Evolutionary conservation across 1,284 basidiomycete genomes (phyloP).

Genomic region (Inonotus hispidus): DNA sequence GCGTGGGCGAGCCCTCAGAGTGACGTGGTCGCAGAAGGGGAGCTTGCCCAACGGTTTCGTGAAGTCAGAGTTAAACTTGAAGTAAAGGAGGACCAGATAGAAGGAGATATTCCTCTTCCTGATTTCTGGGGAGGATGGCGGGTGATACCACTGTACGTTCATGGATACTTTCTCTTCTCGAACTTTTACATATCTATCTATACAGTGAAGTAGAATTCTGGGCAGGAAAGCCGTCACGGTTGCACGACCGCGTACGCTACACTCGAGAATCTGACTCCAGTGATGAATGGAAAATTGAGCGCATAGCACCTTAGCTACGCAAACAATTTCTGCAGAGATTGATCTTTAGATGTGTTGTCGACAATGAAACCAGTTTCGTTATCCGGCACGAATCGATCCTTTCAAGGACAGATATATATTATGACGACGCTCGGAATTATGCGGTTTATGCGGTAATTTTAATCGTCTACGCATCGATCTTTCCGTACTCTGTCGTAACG

Average conservation of each 20-base stretch:
- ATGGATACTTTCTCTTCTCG: background rate
- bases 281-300: conserved; percentile 68
- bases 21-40: conserved; percentile 62
- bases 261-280: conserved; percentile 48
- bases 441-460: background rate
- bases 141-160: conserved; percentile 78
- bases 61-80: conserved; percentile 59
- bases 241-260: conserved; percentile 88
- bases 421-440: background rate
- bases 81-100: conserved; percentile 36
- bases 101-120: conserved; percentile 67
- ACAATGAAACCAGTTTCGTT: background rate
- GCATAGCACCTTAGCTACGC: conserved; percentile 59
- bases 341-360: background rate
- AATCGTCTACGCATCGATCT: background rate
- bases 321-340: background rate
- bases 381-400: background rate
- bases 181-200: conserved; percentile 7
- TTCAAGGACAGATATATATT: background rate
- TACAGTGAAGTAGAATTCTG: conserved; percentile 84
- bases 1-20: conserved; percentile 94
- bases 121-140: conserved; percentile 97
- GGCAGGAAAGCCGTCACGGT: conserved; percentile 83
- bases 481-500: too few species aligned
- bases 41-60: conserved; percentile 60